Base-by-base conservation (phyloP, 805 yeast genomes). In the Schizosaccharomyces cryophilus region DNA sequence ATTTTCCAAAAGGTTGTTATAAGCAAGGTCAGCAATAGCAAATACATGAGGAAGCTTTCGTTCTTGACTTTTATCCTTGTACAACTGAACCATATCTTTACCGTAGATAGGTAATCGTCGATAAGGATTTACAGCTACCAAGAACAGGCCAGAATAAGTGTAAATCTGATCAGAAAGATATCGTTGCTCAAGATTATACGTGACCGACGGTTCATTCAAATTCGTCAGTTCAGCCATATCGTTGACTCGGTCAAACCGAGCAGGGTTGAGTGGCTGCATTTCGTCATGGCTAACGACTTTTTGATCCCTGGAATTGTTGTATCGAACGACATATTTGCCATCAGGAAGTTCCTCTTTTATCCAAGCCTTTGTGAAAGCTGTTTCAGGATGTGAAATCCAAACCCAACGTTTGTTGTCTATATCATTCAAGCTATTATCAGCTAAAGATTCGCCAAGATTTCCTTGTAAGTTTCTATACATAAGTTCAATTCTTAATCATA, bases 161-260 rank as follows among this genome's bases (percentile, higher is more conserved):
- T 69, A 69, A 60, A 93, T 89, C 67, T 78, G 68, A 69, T 87
- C 94, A 64, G 82, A 83, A 63, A 73, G 70, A 71, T 89, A 93
- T 66, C 99, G 78, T 60, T 82, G 73, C 65, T 81, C 79, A 64
- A 93, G 71, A 69, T 93, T 93, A 72, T 87, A 78, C 9, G 93
- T 78, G n/a, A 93, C 97, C 0, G 95, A 85, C 0, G 98, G 95
- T 69, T 93, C 99, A 70, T 90, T 93, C 64, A 93, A 75, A 70
- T 83, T 87, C 0, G 99, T 93, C 64, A 93, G 75, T 66, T 89
- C 95, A 0, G 97, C 97, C 89, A 93, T 87, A 67, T 93, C 96
- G 66, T 85, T 82, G 63, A 94, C 90, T 66, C 81, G 84, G 70
- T 93, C 94, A 71, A 93, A 93, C 66, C 85, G 85, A 7, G 82